Conservation (phyloP, 805 yeast species). For the Komagataella pseudopastoris region DNA sequence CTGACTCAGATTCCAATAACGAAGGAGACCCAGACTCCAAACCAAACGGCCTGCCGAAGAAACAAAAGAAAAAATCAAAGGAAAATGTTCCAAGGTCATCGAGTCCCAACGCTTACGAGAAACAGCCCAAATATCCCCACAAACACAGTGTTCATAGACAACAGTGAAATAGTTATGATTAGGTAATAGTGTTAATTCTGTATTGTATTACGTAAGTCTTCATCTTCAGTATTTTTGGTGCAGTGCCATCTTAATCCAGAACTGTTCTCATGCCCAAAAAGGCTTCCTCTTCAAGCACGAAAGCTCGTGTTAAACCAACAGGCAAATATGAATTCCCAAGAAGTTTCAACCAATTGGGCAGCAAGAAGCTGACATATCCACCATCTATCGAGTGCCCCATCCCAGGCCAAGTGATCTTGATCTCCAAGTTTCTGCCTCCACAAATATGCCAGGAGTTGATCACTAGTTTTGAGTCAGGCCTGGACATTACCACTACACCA, state of each 20-base stretch:
- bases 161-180: background rate
- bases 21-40: constrained; percentile 12
- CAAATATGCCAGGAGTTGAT: constrained; percentile 27
- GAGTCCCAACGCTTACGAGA: constrained; percentile 78
- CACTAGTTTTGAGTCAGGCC: constrained; percentile 10
- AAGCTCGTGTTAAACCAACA: background rate
- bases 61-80: constrained; percentile 1
- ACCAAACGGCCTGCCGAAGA: background rate
- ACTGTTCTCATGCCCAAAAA: background rate
- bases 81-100: constrained; percentile 10
- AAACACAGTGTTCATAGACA: background rate
- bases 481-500: constrained; percentile 31
- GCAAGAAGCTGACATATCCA: background rate
- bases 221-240: too few relatives aligned
- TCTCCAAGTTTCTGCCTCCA: constrained; percentile 23
- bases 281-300: background rate
- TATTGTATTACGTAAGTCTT: background rate
- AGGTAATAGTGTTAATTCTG: background rate
- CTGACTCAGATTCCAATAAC: constrained; percentile 23
- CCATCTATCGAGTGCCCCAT: constrained; percentile 2
- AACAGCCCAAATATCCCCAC: constrained; percentile 51
- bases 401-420: constrained; percentile 23
- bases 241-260: background rate
- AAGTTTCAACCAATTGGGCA: background rate
- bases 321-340: background rate